A percentile compares a stretch with the other conserved stretches of the same genome.
phyloP scores from a whole-genome alignment of 2,329 filamentous ascomycete species.

The Colletotrichum musae region DNA sequence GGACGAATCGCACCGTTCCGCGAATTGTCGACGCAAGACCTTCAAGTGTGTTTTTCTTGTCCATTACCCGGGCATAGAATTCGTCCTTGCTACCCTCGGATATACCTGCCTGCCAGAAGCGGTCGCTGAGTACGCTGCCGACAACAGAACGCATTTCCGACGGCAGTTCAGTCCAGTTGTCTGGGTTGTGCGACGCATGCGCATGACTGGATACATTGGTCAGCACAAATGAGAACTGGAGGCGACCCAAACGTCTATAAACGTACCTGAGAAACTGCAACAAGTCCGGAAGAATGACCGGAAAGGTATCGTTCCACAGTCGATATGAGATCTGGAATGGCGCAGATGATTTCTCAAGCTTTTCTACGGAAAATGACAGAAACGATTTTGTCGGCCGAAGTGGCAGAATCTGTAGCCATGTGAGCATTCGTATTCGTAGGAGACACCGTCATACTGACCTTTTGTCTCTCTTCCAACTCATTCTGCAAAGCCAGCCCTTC shows the following conservation, averaged over 20 bases:
- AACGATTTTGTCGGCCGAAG: conserved; percentile 91
- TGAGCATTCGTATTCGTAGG: background rate
- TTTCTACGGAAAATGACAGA: conserved; percentile 92
- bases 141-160: conserved; percentile 83
- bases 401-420: conserved; percentile 72
- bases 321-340: conserved; percentile 82
- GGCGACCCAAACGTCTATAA: too few relatives aligned
- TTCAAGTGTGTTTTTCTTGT: conserved; percentile 90
- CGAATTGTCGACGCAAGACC: conserved; percentile 95
- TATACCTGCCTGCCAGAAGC: conserved; percentile 99
- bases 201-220: conserved; percentile 72
- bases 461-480: conserved; percentile 82
- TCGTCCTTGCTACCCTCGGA: conserved; percentile 96
- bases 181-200: conserved; percentile 89
- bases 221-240: background rate
- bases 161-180: conserved; percentile 85
- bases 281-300: conserved; percentile 86
- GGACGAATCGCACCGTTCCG: conserved; percentile 88
- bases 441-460: conserved; percentile 58
- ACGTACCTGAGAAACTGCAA: conserved; percentile 82
- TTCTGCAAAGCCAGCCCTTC: conserved; percentile 85
- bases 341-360: conserved; percentile 80
- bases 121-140: conserved; percentile 87
- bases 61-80: conserved; percentile 92
- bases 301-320: conserved; percentile 89